These are phyloP conservation scores for Talaromyces nanjingensis DNA, from an alignment of 495 filamentous ascomycete species.

Conservation along the genomic window DNA sequence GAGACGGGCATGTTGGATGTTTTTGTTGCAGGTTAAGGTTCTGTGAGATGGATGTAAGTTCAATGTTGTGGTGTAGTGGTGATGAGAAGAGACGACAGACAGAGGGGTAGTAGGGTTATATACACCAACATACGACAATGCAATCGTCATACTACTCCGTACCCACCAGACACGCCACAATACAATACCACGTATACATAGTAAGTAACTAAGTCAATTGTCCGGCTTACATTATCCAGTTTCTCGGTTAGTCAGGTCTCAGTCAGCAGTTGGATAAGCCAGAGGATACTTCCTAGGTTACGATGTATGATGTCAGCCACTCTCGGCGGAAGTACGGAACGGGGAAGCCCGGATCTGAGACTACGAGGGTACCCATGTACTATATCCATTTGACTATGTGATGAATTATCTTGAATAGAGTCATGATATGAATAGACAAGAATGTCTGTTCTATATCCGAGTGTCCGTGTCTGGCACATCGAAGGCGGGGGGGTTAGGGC, in stretches of 20 bases:
- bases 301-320: neutral
- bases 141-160: neutral
- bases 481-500: neutral
- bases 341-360: no score
- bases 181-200: no score
- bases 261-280: neutral
- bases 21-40: no score
- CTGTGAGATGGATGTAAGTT: neutral
- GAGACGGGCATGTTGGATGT: constrained; percentile 40
- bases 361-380: neutral
- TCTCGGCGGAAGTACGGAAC: neutral
- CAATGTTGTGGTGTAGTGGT: no score
- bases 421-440: no score
- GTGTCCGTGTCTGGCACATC: no score
- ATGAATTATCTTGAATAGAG: no score
- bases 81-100: neutral
- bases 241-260: neutral
- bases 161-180: neutral
- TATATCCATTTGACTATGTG: neutral
- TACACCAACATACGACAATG: neutral
- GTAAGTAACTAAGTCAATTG: neutral
- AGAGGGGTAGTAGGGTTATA: neutral
- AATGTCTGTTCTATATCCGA: no score
- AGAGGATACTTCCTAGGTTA: neutral
- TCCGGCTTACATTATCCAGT: neutral